Percentiles rank a stretch among this genome's conserved stretches.
Evolutionary conservation across 495 filamentous ascomycete genomes (phyloP).

Genomic region (Sordaria brevicollis): DNA sequence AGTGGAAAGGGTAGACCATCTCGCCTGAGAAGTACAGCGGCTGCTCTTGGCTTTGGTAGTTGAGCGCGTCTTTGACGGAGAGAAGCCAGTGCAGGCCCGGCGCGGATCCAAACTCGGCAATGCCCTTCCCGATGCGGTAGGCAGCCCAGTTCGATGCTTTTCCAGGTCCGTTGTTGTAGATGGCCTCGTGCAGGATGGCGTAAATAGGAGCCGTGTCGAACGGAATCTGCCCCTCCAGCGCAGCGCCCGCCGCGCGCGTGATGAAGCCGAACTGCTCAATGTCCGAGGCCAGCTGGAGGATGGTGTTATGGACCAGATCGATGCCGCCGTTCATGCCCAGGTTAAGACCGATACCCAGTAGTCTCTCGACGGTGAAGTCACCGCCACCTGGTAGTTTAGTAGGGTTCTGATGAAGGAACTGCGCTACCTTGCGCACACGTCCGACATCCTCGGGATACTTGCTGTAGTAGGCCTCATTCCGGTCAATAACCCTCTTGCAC

Average conservation of each 20-base stretch:
- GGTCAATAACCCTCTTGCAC: slow-evolving; percentile 49
- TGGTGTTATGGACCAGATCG: slow-evolving; percentile 57
- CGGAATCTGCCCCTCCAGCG: slow-evolving; percentile 51
- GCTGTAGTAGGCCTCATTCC: slow-evolving; percentile 66
- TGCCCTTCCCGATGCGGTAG: slow-evolving; percentile 26
- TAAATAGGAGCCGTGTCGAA: slow-evolving; percentile 76
- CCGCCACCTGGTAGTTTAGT: slow-evolving; percentile 53
- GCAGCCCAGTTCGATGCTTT: slow-evolving; percentile 41
- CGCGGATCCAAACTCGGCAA: slow-evolving; percentile 27
- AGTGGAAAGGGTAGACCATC: slow-evolving; percentile 80
- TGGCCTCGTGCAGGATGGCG: slow-evolving; percentile 72
- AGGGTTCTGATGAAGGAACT: slow-evolving; percentile 48
- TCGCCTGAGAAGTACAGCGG: slow-evolving; percentile 81
- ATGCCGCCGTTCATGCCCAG: slow-evolving; percentile 72
- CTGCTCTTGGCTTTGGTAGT: slow-evolving; percentile 20
- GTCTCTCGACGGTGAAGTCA: slow-evolving; percentile 53
- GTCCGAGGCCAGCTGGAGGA: slow-evolving; percentile 58
- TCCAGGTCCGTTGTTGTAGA: slow-evolving; percentile 55
- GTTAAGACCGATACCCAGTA: slow-evolving; percentile 63
- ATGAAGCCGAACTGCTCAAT: slow-evolving; percentile 61
- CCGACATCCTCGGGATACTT: slow-evolving; percentile 82
- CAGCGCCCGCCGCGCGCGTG: slow-evolving; percentile 55
- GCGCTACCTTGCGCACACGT: slow-evolving; percentile 53
- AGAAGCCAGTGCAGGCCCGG: slow-evolving; percentile 24
- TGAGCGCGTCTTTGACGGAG: slow-evolving; percentile 9